Percentiles rank a stretch among this genome's conserved stretches.
These are phyloP conservation scores for Syzygium oleosum DNA, from an alignment of 345 rosid genomes.

Conservation along the genomic window DNA sequence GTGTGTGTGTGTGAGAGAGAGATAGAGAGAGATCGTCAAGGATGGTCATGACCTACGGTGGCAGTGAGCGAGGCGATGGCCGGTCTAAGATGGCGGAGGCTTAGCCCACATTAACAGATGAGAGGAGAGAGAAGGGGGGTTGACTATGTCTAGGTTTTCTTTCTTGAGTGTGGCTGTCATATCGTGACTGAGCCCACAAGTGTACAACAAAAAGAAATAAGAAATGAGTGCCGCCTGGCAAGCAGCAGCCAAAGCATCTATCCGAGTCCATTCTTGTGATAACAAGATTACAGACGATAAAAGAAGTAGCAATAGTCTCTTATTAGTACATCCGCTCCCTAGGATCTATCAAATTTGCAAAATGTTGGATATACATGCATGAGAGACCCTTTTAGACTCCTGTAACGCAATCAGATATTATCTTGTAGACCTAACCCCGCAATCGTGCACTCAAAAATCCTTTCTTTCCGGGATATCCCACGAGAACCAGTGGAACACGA, in stretches of 20 bases:
- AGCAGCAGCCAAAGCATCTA: neutral
- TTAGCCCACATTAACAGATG: too few species aligned
- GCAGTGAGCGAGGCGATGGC: too few species aligned
- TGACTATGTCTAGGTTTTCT: too few species aligned
- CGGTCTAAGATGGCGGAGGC: too few species aligned
- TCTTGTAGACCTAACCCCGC: neutral
- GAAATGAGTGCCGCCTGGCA: neutral
- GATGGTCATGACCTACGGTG: too few species aligned
- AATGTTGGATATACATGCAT: neutral
- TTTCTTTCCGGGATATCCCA: neutral
- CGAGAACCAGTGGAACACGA: neutral
- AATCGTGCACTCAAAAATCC: neutral
- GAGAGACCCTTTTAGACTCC: neutral
- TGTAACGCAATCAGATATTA: neutral
- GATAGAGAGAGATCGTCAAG: too few species aligned
- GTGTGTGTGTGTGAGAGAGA: too few species aligned
- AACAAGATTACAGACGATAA: neutral
- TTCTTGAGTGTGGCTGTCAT: too few species aligned
- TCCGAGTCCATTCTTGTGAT: neutral
- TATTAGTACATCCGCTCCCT: neutral
- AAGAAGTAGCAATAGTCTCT: neutral
- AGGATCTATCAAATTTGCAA: neutral
- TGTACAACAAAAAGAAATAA: too few species aligned
- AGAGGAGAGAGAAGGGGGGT: too few species aligned
- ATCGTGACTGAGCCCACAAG: too few species aligned